Conservation (phyloP, 2,329 filamentous ascomycete species). For the Calonectria henricotiae region DNA sequence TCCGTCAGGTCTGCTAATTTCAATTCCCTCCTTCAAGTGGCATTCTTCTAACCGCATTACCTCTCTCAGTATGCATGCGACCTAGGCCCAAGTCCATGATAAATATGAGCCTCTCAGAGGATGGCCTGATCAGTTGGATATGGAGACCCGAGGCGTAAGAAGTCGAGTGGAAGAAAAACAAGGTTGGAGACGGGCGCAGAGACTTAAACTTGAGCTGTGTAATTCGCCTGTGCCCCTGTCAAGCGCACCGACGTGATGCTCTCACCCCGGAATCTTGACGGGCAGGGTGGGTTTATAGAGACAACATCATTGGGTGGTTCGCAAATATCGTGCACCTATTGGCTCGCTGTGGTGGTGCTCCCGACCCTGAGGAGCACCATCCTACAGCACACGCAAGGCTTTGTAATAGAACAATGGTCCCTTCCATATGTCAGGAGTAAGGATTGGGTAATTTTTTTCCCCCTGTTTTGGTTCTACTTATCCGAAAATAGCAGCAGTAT, state of each 20-base stretch:
- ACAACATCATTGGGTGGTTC: background rate
- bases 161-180: background rate
- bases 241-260: background rate
- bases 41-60: background rate
- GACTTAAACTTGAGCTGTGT: background rate
- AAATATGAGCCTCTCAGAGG: background rate
- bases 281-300: background rate
- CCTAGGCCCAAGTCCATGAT: background rate
- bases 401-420: no score
- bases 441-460: no score
- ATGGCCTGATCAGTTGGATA: background rate
- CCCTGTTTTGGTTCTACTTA: no score
- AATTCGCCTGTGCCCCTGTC: background rate
- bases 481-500: no score
- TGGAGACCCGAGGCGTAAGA: background rate
- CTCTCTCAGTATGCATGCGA: background rate
- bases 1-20: background rate
- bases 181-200: background rate
- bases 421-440: no score
- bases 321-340: background rate
- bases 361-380: background rate
- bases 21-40: background rate
- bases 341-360: background rate
- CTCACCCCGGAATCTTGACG: conserved; percentile 1
- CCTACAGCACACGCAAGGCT: no score